phyloP scores from a whole-genome alignment of 306 rosid genomes.

The Astragalus glycyphyllos region DNA sequence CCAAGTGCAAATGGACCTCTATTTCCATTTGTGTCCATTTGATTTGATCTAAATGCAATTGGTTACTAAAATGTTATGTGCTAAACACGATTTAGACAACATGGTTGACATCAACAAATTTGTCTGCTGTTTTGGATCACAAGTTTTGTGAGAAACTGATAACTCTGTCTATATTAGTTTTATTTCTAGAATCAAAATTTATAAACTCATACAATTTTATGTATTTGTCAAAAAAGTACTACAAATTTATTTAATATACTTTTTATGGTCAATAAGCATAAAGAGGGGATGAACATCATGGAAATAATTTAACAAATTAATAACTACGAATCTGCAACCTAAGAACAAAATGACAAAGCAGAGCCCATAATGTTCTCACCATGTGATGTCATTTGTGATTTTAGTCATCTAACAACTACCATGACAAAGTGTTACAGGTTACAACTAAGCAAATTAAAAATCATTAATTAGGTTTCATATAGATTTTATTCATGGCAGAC shows the following conservation, averaged over 20 bases:
- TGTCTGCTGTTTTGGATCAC: conserved; percentile 25
- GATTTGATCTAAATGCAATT: too few species aligned
- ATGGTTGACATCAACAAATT: conserved; percentile 37
- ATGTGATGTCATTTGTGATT: conserved; percentile 35
- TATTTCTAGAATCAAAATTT: conserved; percentile 33
- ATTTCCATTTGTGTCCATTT: too few species aligned
- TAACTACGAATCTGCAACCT: background rate
- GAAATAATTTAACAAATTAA: conserved; percentile 18
- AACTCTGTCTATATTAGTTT: background rate
- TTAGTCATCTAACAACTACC: conserved; percentile 20
- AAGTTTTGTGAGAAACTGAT: conserved; percentile 1
- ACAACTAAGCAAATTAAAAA: conserved; percentile 13
- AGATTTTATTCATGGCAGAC: background rate
- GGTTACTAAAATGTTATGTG: background rate
- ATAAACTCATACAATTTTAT: background rate
- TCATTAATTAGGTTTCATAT: conserved; percentile 12
- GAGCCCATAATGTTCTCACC: conserved; percentile 28
- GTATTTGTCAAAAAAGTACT: too few species aligned
- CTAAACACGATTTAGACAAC: background rate
- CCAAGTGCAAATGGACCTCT: too few species aligned
- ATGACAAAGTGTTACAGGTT: conserved; percentile 18
- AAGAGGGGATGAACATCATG: conserved; percentile 33
- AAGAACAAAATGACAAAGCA: conserved; percentile 37
- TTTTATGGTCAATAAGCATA: conserved; percentile 32
- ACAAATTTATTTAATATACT: too few species aligned